Percentiles rank a stretch among this genome's conserved stretches.
Evolutionary conservation across 1,284 basidiomycete genomes (phyloP).

Genomic region (Macrocybe sp.): DNA sequence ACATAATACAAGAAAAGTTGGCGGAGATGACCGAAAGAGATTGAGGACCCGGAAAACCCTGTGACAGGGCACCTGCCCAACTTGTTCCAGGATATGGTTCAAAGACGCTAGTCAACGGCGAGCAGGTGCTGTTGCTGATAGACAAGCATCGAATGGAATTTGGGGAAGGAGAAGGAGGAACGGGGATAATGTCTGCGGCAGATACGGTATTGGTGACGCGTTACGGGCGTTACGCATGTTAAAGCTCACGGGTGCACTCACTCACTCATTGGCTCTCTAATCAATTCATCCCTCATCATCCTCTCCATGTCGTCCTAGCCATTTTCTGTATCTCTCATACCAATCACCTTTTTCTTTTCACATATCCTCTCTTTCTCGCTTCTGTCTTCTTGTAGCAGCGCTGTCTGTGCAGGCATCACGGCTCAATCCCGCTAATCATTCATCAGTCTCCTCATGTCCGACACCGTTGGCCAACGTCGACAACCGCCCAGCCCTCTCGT

Average conservation of each 20-base stretch:
- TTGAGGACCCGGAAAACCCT: conserved; percentile 22
- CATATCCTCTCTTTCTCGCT: conserved; percentile 13
- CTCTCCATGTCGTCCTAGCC: conserved; percentile 34
- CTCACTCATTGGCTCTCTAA: conserved; percentile 3
- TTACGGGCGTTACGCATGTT: no score
- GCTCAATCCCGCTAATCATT: conserved; percentile 16
- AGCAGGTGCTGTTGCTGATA: no score
- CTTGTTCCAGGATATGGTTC: background rate
- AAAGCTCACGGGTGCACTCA: no score
- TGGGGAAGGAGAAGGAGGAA: no score
- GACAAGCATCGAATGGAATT: no score
- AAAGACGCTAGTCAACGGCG: no score
- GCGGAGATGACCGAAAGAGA: conserved; percentile 22
- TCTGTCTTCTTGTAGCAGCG: conserved; percentile 10
- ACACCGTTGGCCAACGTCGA: conserved; percentile 52
- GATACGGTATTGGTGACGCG: no score
- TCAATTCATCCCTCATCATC: conserved; percentile 16
- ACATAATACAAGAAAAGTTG: background rate
- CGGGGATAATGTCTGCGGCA: no score
- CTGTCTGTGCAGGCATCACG: conserved; percentile 12
- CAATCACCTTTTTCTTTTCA: background rate
- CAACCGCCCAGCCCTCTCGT: conserved; percentile 75
- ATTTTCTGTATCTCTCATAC: conserved; percentile 14
- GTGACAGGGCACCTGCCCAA: conserved; percentile 13
- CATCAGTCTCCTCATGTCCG: conserved; percentile 46